Percentiles rank a stretch among this genome's conserved stretches.
phyloP scores from a whole-genome alignment of 495 filamentous ascomycete genomes.

The Tuber microsphaerosporum region DNA sequence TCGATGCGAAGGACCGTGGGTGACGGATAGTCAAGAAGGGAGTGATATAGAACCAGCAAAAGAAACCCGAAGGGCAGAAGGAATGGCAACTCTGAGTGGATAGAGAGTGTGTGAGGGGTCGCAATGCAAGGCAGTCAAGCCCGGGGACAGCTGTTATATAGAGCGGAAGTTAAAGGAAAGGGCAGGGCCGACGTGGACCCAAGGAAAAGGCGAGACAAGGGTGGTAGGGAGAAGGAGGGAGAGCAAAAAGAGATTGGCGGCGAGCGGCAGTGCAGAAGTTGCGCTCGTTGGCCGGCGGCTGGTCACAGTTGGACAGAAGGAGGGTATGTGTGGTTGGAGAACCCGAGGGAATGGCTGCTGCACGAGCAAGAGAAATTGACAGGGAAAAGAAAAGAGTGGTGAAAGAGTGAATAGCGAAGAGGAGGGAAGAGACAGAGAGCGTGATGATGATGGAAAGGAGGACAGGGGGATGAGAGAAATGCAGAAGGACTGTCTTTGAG shows the following conservation, averaged over 20 bases:
- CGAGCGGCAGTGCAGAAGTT: constrained; percentile 17
- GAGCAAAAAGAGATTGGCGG: constrained; percentile 16
- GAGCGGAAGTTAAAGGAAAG: constrained; percentile 19
- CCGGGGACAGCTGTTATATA: constrained; percentile 25
- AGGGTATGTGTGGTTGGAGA: constrained; percentile 15
- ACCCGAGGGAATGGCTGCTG: constrained; percentile 20
- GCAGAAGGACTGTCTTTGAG: not conserved
- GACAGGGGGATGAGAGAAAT: constrained; percentile 12
- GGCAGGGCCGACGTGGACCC: constrained; percentile 34
- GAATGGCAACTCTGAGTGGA: constrained; percentile 35
- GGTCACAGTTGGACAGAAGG: constrained; percentile 9
- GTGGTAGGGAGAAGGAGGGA: constrained; percentile 14
- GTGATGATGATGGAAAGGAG: constrained; percentile 3
- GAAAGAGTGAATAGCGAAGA: not conserved
- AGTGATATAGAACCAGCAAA: constrained; percentile 29
- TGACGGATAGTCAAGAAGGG: constrained; percentile 27
- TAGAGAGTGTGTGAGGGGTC: constrained; percentile 18
- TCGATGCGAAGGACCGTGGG: constrained; percentile 12
- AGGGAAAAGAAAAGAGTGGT: not conserved
- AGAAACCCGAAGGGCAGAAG: constrained; percentile 30
- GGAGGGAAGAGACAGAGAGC: constrained; percentile 2
- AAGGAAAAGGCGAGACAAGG: constrained; percentile 26
- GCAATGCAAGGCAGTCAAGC: constrained; percentile 16
- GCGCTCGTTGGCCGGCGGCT: constrained; percentile 4
- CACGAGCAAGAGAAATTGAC: constrained; percentile 5